Percentiles rank a stretch among this genome's conserved stretches.
Evolutionary conservation across 805 yeast species (phyloP).

Genomic region (Saccharomycopsis fermentans): DNA sequence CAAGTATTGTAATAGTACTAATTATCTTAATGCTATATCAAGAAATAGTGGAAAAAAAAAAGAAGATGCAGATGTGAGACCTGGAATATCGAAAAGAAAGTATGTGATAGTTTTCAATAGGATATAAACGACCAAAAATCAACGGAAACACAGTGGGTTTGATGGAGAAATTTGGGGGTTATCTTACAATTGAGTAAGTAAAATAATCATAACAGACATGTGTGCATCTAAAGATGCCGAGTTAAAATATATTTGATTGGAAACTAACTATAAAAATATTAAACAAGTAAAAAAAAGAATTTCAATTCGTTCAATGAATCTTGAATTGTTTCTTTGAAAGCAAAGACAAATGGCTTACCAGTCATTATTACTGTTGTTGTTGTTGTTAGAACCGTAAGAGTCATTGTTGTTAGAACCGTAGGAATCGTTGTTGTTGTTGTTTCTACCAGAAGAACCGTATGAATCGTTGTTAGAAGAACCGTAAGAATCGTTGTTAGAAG

Average conservation of each 20-base stretch:
- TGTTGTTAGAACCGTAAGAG: constrained; percentile 19
- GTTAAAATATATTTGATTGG: constrained; percentile 36
- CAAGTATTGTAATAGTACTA: too few species aligned
- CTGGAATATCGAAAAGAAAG: too few species aligned
- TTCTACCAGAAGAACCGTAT: constrained; percentile 19
- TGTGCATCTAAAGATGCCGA: constrained; percentile 37
- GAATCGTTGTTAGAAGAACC: constrained; percentile 23
- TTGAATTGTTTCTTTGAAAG: constrained; percentile 12
- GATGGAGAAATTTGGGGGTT: background rate
- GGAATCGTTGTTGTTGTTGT: constrained; percentile 16
- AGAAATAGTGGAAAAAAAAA: too few species aligned
- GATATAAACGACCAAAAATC: too few species aligned
- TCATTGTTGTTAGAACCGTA: constrained; percentile 20
- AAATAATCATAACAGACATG: constrained; percentile 10
- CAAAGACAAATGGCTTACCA: constrained; percentile 16
- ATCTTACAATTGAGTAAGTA: background rate
- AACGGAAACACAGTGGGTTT: too few species aligned
- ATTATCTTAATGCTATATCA: too few species aligned
- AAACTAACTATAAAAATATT: constrained; percentile 23
- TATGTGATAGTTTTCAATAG: too few species aligned
- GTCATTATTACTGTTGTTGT: constrained; percentile 18
- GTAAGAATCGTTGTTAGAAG: constrained; percentile 20
- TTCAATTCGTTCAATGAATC: background rate
- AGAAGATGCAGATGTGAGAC: too few species aligned
- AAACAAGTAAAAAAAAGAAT: background rate